phyloP scores from a whole-genome alignment of 148 eudicot genomes.

The Chenopodium berlandieri region DNA sequence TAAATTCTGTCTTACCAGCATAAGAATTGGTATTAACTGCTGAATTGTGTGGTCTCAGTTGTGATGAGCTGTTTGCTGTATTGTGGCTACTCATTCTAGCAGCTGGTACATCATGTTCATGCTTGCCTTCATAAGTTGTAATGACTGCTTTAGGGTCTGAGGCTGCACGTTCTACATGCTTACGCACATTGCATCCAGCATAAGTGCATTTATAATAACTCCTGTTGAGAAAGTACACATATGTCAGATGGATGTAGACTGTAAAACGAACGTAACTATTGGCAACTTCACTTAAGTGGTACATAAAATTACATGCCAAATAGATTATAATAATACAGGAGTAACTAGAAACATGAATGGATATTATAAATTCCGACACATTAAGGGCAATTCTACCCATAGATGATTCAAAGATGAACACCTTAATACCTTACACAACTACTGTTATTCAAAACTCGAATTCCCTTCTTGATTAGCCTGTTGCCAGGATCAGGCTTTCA shows the following conservation, averaged over 20 bases:
- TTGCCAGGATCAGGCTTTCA: background rate
- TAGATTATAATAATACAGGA: background rate
- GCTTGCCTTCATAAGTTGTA: constrained; percentile 90
- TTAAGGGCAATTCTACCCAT: background rate
- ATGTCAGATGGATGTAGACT: background rate
- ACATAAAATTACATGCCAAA: background rate
- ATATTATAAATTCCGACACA: background rate
- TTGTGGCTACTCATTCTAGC: constrained; percentile 78
- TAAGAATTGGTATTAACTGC: constrained; percentile 31
- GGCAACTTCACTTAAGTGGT: background rate
- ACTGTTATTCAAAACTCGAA: background rate
- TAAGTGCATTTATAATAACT: constrained; percentile 88
- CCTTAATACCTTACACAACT: background rate
- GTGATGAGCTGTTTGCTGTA: constrained; percentile 41
- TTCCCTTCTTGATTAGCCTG: background rate
- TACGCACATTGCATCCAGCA: constrained; percentile 81
- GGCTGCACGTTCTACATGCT: constrained; percentile 85
- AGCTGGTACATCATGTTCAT: constrained; percentile 78
- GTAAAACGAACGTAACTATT: background rate
- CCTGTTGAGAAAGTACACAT: constrained; percentile 40
- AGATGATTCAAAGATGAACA: background rate
- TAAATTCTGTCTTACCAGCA: constrained; percentile 30
- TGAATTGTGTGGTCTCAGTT: constrained; percentile 39
- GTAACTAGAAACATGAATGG: background rate
- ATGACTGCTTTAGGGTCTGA: constrained; percentile 78